Conservation (phyloP, 148 eudicot genomes). For the Camellia japonica region DNA sequence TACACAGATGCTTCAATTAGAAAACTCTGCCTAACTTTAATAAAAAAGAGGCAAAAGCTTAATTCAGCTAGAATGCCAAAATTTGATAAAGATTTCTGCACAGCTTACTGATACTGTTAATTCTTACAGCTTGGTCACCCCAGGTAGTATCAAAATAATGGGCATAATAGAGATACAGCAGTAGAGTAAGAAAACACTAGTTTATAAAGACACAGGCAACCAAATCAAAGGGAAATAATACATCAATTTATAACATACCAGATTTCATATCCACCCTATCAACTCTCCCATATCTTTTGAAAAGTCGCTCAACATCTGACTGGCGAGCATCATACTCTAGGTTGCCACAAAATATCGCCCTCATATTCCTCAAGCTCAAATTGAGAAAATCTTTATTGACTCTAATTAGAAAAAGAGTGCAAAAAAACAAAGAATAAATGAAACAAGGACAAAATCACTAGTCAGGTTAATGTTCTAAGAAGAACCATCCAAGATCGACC, state of each 20-base stretch:
- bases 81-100: background rate
- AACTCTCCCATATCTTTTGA: slow-evolving; percentile 73
- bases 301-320: slow-evolving; percentile 78
- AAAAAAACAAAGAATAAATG: background rate
- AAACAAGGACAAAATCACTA: background rate
- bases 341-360: slow-evolving; percentile 78
- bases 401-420: background rate
- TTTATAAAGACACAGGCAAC: background rate
- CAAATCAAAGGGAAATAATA: background rate
- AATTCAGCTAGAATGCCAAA: background rate
- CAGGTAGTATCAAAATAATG: background rate
- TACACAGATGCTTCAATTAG: background rate
- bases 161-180: background rate
- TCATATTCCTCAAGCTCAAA: slow-evolving; percentile 34
- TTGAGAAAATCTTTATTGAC: background rate
- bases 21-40: background rate
- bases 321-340: slow-evolving; percentile 75
- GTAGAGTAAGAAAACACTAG: background rate
- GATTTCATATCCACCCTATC: slow-evolving; percentile 86
- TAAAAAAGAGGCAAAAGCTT: background rate
- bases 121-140: background rate
- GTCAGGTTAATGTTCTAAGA: background rate
- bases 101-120: background rate
- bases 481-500: background rate
- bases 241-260: slow-evolving; percentile 41